Percentiles rank a stretch among this genome's conserved stretches.
These are phyloP conservation scores for Ramalina intermedia DNA, from an alignment of 495 filamentous ascomycete genomes.

Conservation along the genomic window DNA sequence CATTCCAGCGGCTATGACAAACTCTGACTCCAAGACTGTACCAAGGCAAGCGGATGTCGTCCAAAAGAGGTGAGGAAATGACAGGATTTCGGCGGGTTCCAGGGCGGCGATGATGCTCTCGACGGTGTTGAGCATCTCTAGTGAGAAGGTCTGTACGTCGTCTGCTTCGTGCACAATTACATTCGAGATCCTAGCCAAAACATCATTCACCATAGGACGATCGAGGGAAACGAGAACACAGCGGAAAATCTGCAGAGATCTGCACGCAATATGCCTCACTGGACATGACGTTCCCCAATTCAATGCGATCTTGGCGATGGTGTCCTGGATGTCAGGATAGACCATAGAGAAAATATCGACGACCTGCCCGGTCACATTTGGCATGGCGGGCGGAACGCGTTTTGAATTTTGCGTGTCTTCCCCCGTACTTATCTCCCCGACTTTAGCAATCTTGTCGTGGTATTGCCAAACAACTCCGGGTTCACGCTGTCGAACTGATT, in stretches of 20 bases:
- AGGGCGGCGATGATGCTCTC: constrained; percentile 78
- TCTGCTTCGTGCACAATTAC: constrained; percentile 86
- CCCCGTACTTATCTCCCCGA: constrained; percentile 71
- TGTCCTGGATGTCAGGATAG: constrained; percentile 74
- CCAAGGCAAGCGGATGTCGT: constrained; percentile 90
- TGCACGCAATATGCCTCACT: constrained; percentile 87
- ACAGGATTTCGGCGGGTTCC: constrained; percentile 61
- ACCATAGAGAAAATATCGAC: constrained; percentile 71
- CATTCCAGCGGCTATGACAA: constrained; percentile 80
- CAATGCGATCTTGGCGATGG: constrained; percentile 79
- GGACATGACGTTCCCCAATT: constrained; percentile 95
- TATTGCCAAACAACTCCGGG: constrained; percentile 81
- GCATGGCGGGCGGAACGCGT: constrained; percentile 80
- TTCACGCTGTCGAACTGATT: constrained; percentile 78
- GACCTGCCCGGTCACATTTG: constrained; percentile 61
- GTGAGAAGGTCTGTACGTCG: constrained; percentile 89
- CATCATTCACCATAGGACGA: constrained; percentile 85
- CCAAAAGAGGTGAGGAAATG: constrained; percentile 93
- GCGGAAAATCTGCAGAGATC: constrained; percentile 94
- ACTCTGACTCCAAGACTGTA: constrained; percentile 90
- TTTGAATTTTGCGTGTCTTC: constrained; percentile 48
- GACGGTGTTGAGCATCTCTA: constrained; percentile 91
- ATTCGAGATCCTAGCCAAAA: constrained; percentile 86
- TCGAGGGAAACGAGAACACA: constrained; percentile 84
- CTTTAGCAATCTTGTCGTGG: constrained; percentile 1